These are phyloP conservation scores for Lycium ferocissimum DNA, from an alignment of 257 asterid species.

Conservation along the genomic window DNA sequence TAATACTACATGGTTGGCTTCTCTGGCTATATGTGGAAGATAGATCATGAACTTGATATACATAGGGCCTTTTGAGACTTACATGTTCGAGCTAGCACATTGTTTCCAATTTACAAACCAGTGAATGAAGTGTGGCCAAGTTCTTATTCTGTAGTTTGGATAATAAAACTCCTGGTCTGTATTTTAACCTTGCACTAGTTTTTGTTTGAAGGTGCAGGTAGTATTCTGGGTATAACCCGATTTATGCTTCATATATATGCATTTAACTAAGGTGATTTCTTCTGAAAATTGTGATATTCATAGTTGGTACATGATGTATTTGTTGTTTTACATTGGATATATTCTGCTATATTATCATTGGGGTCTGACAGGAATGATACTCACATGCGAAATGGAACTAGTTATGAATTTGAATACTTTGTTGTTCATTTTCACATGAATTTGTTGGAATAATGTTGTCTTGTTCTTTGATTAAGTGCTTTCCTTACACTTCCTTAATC, in stretches of 20 bases:
- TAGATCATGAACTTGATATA: not conserved
- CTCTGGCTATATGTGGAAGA: not conserved
- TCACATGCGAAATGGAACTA: not conserved
- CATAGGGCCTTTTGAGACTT: not conserved
- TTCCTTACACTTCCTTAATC: not conserved
- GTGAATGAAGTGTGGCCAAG: not conserved
- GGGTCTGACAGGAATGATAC: conserved; percentile 1
- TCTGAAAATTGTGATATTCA: not conserved
- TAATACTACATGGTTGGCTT: not conserved
- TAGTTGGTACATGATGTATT: not conserved
- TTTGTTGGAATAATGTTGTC: not conserved
- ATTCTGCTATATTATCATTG: not conserved
- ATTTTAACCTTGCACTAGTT: not conserved
- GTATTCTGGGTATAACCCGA: not conserved
- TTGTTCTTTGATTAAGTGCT: not conserved
- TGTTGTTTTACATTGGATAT: not conserved
- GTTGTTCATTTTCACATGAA: not conserved
- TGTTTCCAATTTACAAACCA: not conserved
- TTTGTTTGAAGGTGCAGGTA: conserved; percentile 10
- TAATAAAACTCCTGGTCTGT: not conserved
- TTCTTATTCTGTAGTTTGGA: conserved; percentile 9
- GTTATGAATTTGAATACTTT: not conserved
- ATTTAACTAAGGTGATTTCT: conserved; percentile 8
- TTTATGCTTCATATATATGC: not conserved
- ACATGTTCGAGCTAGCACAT: not conserved